These are phyloP conservation scores for Microglena sp. DNA, from an alignment of 139 green algal species.

Conservation along the genomic window DNA sequence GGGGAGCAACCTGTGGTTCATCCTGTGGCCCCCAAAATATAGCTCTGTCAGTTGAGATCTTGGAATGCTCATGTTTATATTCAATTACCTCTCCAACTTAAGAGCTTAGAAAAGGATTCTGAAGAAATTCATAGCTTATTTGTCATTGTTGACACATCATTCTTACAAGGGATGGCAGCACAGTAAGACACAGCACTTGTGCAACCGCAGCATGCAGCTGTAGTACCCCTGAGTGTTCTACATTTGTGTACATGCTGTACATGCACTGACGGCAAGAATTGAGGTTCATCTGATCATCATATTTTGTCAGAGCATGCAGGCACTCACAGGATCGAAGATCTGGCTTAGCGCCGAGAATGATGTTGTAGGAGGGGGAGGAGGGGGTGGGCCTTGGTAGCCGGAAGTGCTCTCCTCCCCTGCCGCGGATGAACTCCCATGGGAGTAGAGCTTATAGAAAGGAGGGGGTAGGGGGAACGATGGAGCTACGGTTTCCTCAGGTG, in stretches of 20 bases:
- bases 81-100: not conserved
- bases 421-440: not conserved
- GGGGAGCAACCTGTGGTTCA: constrained; percentile 2
- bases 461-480: constrained; percentile 16
- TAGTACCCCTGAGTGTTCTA: not conserved
- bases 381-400: not conserved
- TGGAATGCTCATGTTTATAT: not conserved
- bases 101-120: not conserved
- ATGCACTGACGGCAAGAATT: not conserved
- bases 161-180: too few relatives aligned
- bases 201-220: not conserved
- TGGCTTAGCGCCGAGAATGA: constrained; percentile 9
- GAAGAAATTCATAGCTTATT: too few relatives aligned
- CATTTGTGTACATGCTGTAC: too few relatives aligned
- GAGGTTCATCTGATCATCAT: not conserved
- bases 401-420: not conserved
- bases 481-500: not conserved
- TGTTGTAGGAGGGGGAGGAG: not conserved
- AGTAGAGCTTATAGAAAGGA: constrained; percentile 15
- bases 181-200: too few relatives aligned
- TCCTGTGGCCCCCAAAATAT: not conserved
- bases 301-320: not conserved
- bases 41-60: not conserved
- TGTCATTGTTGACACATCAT: constrained; percentile 1
- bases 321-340: constrained; percentile 10